phyloP scores from a whole-genome alignment of 768 basidiomycete species.

The Tulasnella sp. region DNA sequence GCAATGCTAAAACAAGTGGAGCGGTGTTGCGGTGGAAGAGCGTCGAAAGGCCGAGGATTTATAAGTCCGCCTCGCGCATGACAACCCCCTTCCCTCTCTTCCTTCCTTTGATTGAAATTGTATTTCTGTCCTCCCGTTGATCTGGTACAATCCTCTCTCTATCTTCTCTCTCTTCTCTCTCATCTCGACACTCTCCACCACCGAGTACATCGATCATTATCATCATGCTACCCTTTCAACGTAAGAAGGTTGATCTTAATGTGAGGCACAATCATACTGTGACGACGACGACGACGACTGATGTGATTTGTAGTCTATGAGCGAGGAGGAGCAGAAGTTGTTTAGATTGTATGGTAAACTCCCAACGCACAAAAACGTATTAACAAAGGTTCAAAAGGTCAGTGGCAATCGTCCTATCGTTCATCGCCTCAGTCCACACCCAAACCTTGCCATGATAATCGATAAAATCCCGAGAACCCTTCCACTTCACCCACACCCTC shows the following conservation, averaged over 20 bases:
- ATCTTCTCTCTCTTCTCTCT: background rate
- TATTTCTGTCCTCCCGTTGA: too few relatives aligned
- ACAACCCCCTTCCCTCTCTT: too few relatives aligned
- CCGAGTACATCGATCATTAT: conserved; percentile 9
- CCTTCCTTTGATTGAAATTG: too few relatives aligned
- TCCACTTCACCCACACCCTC: background rate
- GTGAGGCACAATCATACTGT: conserved; percentile 36
- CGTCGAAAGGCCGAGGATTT: too few relatives aligned
- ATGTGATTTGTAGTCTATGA: conserved; percentile 29
- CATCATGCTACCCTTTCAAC: conserved; percentile 58
- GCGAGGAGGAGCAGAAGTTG: conserved; percentile 83
- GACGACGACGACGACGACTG: conserved; percentile 20
- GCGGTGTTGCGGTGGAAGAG: too few relatives aligned
- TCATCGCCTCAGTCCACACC: background rate
- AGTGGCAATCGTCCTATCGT: conserved; percentile 18
- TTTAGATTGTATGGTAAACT: conserved; percentile 91
- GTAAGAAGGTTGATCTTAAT: conserved; percentile 91
- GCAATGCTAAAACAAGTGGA: too few relatives aligned
- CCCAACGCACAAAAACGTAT: conserved; percentile 82
- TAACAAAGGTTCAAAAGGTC: conserved; percentile 94
- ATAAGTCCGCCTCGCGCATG: too few relatives aligned
- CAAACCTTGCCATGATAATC: background rate
- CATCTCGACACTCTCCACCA: background rate
- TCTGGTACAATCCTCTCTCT: background rate
- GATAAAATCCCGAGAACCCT: background rate